These are phyloP conservation scores for Lipomyces spencermartinsiae DNA, from an alignment of 805 yeast species.

Conservation along the genomic window DNA sequence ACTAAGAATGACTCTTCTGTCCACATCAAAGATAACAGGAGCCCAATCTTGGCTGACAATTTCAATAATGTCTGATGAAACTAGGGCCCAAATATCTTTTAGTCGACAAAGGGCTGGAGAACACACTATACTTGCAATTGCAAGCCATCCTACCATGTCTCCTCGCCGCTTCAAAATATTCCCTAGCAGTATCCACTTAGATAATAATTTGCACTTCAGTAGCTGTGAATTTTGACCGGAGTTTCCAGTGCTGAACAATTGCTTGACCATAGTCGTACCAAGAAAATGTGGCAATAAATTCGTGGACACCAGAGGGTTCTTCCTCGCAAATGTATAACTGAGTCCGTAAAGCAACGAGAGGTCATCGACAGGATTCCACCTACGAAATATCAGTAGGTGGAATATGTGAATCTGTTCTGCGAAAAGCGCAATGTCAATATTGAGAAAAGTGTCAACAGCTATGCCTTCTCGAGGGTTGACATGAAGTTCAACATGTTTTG, in stretches of 20 bases:
- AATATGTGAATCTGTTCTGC: conserved; percentile 71
- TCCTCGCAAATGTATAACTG: conserved; percentile 50
- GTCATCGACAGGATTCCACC: conserved; percentile 84
- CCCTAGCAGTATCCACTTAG: conserved; percentile 87
- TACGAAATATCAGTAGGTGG: conserved; percentile 65
- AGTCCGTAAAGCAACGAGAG: conserved; percentile 71
- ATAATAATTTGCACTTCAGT: conserved; percentile 65
- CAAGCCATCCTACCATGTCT: conserved; percentile 94
- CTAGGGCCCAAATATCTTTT: conserved; percentile 73
- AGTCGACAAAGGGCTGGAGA: conserved; percentile 82
- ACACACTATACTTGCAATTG: conserved; percentile 81
- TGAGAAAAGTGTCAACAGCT: conserved; percentile 58
- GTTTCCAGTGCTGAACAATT: conserved; percentile 59
- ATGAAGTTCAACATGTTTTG: background rate
- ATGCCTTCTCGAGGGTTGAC: conserved; percentile 14
- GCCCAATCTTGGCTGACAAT: conserved; percentile 84
- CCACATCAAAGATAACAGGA: conserved; percentile 87
- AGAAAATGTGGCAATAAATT: conserved; percentile 76
- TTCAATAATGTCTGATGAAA: conserved; percentile 63
- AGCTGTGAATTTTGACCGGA: conserved; percentile 45
- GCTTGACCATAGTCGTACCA: conserved; percentile 71
- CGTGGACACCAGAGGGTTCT: conserved; percentile 81
- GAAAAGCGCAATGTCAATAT: conserved; percentile 58
- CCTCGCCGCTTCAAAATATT: conserved; percentile 77
- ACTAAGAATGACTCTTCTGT: conserved; percentile 69